These are phyloP conservation scores for Elaeis guineensis DNA, from an alignment of 176 grass and related monocot species.

Conservation along the genomic window DNA sequence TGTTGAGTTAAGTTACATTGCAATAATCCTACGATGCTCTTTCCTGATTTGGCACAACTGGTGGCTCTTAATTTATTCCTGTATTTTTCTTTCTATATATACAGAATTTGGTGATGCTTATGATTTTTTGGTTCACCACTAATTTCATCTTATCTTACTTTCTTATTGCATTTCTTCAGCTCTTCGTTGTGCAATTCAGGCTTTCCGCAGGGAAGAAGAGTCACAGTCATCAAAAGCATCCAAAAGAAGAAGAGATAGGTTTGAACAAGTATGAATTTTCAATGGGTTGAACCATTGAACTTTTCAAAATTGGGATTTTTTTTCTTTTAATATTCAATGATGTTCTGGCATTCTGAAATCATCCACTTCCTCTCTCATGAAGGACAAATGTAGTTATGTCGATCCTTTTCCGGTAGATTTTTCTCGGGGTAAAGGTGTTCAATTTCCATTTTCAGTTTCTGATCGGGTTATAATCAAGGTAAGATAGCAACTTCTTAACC, in stretches of 20 bases:
- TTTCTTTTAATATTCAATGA: background rate
- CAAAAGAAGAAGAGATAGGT: constrained; percentile 59
- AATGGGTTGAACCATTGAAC: background rate
- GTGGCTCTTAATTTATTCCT: no score
- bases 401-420: constrained; percentile 40
- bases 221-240: constrained; percentile 38
- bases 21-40: no score
- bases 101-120: no score
- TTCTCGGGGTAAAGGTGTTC: constrained; percentile 61
- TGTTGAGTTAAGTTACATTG: no score
- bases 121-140: no score
- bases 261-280: constrained; percentile 40
- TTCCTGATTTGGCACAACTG: no score
- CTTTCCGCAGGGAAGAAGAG: constrained; percentile 62
- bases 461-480: constrained; percentile 85
- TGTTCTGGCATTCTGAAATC: background rate
- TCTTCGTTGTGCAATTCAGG: constrained; percentile 71
- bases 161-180: constrained; percentile 38
- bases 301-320: background rate
- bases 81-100: no score
- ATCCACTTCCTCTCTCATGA: constrained; percentile 21
- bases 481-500: constrained; percentile 6
- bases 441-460: constrained; percentile 71
- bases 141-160: background rate
- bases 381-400: constrained; percentile 69